These are phyloP conservation scores for Aphanomyces invadans DNA, from an alignment of 352 stramenopile genomes.

Conservation along the genomic window DNA sequence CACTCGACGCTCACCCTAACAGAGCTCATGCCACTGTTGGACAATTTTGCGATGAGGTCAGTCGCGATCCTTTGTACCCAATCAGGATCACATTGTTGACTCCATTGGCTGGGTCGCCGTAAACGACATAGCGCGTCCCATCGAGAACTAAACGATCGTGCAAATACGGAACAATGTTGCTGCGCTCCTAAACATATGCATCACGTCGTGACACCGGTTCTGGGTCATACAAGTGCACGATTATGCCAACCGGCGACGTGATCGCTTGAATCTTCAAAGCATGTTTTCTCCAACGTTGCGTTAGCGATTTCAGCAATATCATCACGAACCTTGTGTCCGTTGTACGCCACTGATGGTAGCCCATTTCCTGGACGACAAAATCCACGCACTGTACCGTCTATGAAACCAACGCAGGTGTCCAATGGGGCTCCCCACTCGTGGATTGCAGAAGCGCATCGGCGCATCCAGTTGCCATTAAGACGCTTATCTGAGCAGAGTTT, in stretches of 20 bases:
- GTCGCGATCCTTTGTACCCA: neutral
- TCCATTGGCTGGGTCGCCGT: neutral
- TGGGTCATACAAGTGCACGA: neutral
- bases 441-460: neutral
- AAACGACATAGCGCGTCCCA: neutral
- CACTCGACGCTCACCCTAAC: slow-evolving; percentile 13
- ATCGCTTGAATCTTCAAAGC: slow-evolving; percentile 2
- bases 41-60: neutral
- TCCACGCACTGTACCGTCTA: neutral
- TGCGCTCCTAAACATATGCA: neutral
- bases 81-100: neutral
- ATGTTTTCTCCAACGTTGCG: neutral
- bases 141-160: neutral
- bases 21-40: slow-evolving; percentile 18
- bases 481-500: neutral
- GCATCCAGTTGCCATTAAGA: neutral
- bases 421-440: neutral
- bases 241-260: neutral
- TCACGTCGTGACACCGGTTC: neutral
- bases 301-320: neutral
- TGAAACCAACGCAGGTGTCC: slow-evolving; percentile 1
- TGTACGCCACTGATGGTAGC: neutral
- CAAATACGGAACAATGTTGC: neutral
- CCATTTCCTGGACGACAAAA: neutral
- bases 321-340: neutral